Percentiles rank a stretch among this genome's conserved stretches.
Evolutionary conservation across 805 yeast species (phyloP).

Genomic region (Ogataea parapolymorpha): DNA sequence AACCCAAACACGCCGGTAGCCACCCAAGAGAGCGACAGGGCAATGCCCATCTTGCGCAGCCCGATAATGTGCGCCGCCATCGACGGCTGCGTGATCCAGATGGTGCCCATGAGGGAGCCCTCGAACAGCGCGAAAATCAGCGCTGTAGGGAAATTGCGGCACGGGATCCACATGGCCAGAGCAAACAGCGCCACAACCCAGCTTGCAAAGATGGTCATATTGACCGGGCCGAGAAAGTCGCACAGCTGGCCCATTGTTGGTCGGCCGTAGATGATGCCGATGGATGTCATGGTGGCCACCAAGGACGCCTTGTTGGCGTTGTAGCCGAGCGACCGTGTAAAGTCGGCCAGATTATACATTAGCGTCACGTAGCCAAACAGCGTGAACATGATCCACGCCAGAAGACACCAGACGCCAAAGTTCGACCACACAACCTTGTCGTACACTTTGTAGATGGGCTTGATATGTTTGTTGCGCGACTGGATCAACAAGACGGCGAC

Average conservation of each 20-base stretch:
- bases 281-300: constrained; percentile 57
- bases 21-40: constrained; percentile 48
- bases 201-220: constrained; percentile 40
- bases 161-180: constrained; percentile 56
- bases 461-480: constrained; percentile 37
- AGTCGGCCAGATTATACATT: constrained; percentile 57
- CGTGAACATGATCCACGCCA: constrained; percentile 44
- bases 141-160: constrained; percentile 54
- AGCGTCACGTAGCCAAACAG: constrained; percentile 60
- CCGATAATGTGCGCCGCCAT: constrained; percentile 53
- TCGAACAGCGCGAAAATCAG: constrained; percentile 47
- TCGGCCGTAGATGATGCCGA: constrained; percentile 54
- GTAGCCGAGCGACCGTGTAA: constrained; percentile 59
- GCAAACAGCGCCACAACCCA: constrained; percentile 39
- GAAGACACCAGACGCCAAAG: constrained; percentile 33
- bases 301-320: constrained; percentile 50
- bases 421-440: constrained; percentile 39
- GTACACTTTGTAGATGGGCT: constrained; percentile 36
- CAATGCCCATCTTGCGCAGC: constrained; percentile 46
- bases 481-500: constrained; percentile 36
- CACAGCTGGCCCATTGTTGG: constrained; percentile 51
- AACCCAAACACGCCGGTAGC: constrained; percentile 47
- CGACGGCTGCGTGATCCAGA: constrained; percentile 55
- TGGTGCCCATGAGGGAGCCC: constrained; percentile 60
- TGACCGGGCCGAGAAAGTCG: constrained; percentile 51